Base-by-base conservation (phyloP, 169 alveolate genomes). In the Eimeria necatrix region DNA sequence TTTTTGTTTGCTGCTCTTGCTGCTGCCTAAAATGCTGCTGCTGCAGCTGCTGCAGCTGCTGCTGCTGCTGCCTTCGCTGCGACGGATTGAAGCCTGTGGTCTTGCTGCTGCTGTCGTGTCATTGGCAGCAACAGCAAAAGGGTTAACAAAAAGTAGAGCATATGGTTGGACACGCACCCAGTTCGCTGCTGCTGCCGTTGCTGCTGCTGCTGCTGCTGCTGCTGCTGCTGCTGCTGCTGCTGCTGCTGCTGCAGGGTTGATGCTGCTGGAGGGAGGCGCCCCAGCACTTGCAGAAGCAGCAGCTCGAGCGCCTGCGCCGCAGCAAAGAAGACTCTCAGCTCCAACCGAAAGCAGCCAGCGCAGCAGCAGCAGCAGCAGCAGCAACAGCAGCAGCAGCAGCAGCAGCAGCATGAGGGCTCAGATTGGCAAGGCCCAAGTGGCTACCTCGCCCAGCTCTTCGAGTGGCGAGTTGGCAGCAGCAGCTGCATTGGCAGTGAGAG, bases 191-290 rank as follows among this genome's bases (percentile, higher is more conserved):
- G n/a, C n/a, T n/a, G n/a, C n/a, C n/a, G n/a, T n/a, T n/a, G n/a
- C n/a, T n/a, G n/a, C n/a, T n/a, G n/a, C n/a, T n/a, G n/a, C n/a
- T n/a, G n/a, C n/a, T n/a, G n/a, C n/a, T n/a, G n/a, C n/a, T n/a
- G n/a, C n/a, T n/a, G n/a, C n/a, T n/a, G n/a, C n/a, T n/a, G n/a
- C n/a, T n/a, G n/a, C 64, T 56, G 20, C 64, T 14, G 8, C 20
- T 56, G 64, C 14, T 56, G 64, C 64, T 9, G 8, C 20, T 56
- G 64, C 64, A 56, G 64, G 64, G 20, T 8, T 56, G 64, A 8
- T 56, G 64, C 64, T 56, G 64, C 64, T 68, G 26, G 78, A 68
- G 78, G 78, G 78, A 10, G 78, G 78, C 26, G 26, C 78, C 46
- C 26, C 26, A 5, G 78, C 78, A 6, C 78, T 68, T 12, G 78